Evolutionary conservation across 2,329 filamentous ascomycete species (phyloP), one percentile per base, ranked within the genome.

Genomic region (Neonectria coccinea): DNA sequence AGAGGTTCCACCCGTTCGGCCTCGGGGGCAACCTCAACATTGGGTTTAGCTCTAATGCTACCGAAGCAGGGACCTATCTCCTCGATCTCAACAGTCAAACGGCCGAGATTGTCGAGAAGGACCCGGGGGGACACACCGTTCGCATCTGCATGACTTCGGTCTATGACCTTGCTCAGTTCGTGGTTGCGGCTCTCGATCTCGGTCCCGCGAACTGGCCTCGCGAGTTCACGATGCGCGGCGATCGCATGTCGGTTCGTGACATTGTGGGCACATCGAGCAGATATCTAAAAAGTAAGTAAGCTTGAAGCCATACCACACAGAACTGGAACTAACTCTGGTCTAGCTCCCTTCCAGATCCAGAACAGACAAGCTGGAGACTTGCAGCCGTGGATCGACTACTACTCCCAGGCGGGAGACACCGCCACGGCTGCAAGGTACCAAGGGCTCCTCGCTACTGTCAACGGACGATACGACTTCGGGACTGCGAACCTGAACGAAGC

Each of bases 151-250:
- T 94, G 81, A 93, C 90, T 2, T 90, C 90, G 5, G 86, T 89
- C 16, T 82, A 87, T 67, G 92, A 94, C 71, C 86, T 93, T 5
- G 91, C 86, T 25, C 84, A 85, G n/a, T 93, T 91, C 69, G 82
- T 94, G 9, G 89, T 89, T 11, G 87, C 88, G n/a, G 87, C 92
- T 14, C 76, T 92, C 31, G 89, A 92, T 50, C 77, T 92, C 44
- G 85, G 83, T 0, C 81, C 83, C 8, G 79, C 81, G 7, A 82
- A 76, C 18, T 94, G 92, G 92, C 90, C 90, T 3, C 77, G 79
- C 6, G 91, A 93, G 74, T 88, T 91, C 75, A 85, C 85, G 42
- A 89, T 94, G 84, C 84, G 84, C 53, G 90, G 91, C n/a, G 89
- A 92, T 57, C 82, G 88, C 6, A 80, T 91, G 76, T 86, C 83